These are phyloP conservation scores for Podila minutissima DNA, from an alignment of 192 early-diverging fungal species.

Conservation along the genomic window DNA sequence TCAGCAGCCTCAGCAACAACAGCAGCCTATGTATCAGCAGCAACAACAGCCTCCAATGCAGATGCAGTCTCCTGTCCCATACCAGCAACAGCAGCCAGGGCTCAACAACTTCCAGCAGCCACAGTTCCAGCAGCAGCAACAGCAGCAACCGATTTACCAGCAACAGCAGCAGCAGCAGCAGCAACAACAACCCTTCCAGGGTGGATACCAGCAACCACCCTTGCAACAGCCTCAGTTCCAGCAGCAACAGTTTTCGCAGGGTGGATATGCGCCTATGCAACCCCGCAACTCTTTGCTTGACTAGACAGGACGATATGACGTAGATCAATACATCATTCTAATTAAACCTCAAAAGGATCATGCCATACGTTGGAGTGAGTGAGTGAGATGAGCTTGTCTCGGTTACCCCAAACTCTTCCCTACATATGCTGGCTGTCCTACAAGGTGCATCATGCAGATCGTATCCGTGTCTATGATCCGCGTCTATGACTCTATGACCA, in stretches of 20 bases:
- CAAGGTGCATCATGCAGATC: too few relatives aligned
- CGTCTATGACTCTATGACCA: neutral
- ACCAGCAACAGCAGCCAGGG: slow-evolving; percentile 10
- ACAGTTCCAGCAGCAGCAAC: slow-evolving; percentile 39
- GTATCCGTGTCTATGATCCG: too few relatives aligned
- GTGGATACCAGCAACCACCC: slow-evolving; percentile 13
- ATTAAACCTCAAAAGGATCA: neutral
- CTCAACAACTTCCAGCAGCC: slow-evolving; percentile 4
- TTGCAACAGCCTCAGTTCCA: slow-evolving; percentile 18
- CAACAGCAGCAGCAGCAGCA: slow-evolving; percentile 44
- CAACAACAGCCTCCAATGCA: slow-evolving; percentile 5
- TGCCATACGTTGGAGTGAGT: neutral
- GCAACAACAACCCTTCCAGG: slow-evolving; percentile 17
- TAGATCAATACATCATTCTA: neutral
- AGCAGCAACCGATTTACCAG: slow-evolving; percentile 20
- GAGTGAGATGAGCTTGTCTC: neutral
- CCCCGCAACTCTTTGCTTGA: slow-evolving; percentile 41
- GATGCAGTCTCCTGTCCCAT: slow-evolving; percentile 5
- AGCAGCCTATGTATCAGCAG: slow-evolving; percentile 20
- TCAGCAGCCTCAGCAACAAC: slow-evolving; percentile 16
- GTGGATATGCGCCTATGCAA: slow-evolving; percentile 29
- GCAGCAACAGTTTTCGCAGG: slow-evolving; percentile 28
- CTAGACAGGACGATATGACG: neutral
- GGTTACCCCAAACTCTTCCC: too few relatives aligned
- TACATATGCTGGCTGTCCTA: too few relatives aligned